Conservation (phyloP, 345 rosid genomes). For the Geranium rotundifolium region DNA sequence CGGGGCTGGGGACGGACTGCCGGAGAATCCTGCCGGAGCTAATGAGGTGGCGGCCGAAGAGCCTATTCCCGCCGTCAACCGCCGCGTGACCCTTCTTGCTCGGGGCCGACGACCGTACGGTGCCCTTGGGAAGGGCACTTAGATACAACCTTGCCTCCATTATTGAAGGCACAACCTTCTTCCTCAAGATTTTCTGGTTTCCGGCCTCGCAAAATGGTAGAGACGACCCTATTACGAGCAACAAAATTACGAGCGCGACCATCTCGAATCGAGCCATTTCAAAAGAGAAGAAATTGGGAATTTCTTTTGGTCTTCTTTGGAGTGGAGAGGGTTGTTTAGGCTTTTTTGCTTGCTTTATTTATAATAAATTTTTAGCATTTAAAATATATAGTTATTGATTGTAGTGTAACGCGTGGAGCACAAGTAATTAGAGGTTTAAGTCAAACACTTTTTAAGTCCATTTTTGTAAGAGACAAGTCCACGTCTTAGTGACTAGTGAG, state of each 20-base stretch:
- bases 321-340: too few relatives aligned
- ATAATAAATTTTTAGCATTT: too few relatives aligned
- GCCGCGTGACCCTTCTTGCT: slow-evolving; percentile 54
- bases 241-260: slow-evolving; percentile 17
- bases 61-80: slow-evolving; percentile 28
- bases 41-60: slow-evolving; percentile 47
- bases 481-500: too few relatives aligned
- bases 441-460: too few relatives aligned
- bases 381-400: too few relatives aligned
- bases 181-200: slow-evolving; percentile 11
- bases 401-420: too few relatives aligned
- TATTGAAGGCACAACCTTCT: neutral
- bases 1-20: slow-evolving; percentile 76
- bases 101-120: slow-evolving; percentile 45
- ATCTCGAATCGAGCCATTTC: too few relatives aligned
- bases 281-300: too few relatives aligned
- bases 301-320: too few relatives aligned
- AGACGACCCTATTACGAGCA: slow-evolving; percentile 19
- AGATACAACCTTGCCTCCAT: slow-evolving; percentile 27
- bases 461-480: too few relatives aligned
- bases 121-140: slow-evolving; percentile 54
- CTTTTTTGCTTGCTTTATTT: too few relatives aligned
- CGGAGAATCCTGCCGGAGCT: slow-evolving; percentile 42
- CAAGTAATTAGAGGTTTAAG: too few relatives aligned
- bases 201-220: slow-evolving; percentile 29